Conservation (phyloP, 768 basidiomycete genomes). For the Hortiboletus campestris region DNA sequence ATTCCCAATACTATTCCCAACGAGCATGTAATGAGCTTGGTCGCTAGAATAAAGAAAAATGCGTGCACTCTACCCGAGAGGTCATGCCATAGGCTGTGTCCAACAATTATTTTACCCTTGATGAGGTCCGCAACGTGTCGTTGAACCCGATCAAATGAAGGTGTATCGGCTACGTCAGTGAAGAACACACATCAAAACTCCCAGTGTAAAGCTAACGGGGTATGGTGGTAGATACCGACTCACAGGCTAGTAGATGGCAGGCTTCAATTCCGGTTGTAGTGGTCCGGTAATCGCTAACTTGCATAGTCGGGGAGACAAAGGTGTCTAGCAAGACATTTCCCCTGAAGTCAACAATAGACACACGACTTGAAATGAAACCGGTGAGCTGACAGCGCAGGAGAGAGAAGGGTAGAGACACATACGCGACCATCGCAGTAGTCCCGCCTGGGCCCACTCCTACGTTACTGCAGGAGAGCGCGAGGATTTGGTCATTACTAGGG, state of each 20-base stretch:
- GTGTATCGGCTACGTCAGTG: conserved; percentile 36
- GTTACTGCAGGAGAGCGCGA: conserved; percentile 62
- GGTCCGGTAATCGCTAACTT: conserved; percentile 74
- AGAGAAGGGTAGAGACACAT: conserved; percentile 30
- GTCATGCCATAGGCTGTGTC: conserved; percentile 79
- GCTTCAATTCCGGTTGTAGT: conserved; percentile 55
- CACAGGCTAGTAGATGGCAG: conserved; percentile 40
- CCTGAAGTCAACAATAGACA: conserved; percentile 53
- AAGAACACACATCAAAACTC: background rate
- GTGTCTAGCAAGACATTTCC: conserved; percentile 62
- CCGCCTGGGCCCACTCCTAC: conserved; percentile 84
- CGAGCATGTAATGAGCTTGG: conserved; percentile 13
- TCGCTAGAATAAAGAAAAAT: background rate
- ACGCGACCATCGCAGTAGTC: conserved; percentile 82
- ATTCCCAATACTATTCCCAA: conserved; percentile 64
- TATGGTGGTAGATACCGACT: conserved; percentile 11
- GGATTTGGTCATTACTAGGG: conserved; percentile 44
- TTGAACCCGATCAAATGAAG: conserved; percentile 62
- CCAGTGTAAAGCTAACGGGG: background rate
- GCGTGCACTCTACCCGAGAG: conserved; percentile 55
- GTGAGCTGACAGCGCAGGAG: conserved; percentile 9
- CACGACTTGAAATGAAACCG: conserved; percentile 36
- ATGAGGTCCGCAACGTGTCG: conserved; percentile 62
- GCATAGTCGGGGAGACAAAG: conserved; percentile 62
- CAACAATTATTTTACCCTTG: conserved; percentile 69